A percentile compares a stretch with the other conserved stretches of the same genome.
Evolutionary conservation across 169 alveolate species (phyloP).

Genomic region (Plasmodium coatneyi): DNA sequence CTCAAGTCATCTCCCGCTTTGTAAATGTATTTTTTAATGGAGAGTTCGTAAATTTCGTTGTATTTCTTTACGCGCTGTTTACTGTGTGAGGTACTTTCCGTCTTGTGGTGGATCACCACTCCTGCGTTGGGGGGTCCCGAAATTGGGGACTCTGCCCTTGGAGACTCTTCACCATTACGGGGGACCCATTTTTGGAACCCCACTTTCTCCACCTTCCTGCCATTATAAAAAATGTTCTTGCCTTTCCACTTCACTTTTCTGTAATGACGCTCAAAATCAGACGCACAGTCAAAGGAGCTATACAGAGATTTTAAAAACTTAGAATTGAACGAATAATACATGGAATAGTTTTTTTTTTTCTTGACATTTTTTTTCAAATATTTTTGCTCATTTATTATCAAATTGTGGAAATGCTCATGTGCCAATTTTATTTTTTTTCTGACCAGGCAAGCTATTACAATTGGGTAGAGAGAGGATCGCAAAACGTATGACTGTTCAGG

Average conservation of each 20-base stretch:
- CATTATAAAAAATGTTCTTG: constrained; percentile 17
- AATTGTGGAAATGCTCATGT: constrained; percentile 31
- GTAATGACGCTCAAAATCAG: constrained; percentile 16
- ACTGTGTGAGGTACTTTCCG: neutral
- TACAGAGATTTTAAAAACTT: constrained; percentile 35
- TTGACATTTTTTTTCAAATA: constrained; percentile 33
- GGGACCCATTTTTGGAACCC: neutral
- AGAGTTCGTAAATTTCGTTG: constrained; percentile 50
- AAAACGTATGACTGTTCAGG: constrained; percentile 74
- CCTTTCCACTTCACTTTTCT: neutral
- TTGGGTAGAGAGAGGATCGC: constrained; percentile 68
- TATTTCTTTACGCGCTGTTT: constrained; percentile 28
- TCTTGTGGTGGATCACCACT: neutral
- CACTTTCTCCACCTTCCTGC: constrained; percentile 19
- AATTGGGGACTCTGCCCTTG: neutral
- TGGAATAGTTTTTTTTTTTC: constrained; percentile 25
- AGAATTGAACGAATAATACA: constrained; percentile 11
- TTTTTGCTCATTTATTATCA: constrained; percentile 54
- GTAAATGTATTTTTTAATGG: constrained; percentile 83
- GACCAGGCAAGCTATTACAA: constrained; percentile 67
- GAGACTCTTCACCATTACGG: neutral
- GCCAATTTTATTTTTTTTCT: constrained; percentile 53
- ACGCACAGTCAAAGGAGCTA: constrained; percentile 38
- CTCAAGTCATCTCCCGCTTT: constrained; percentile 97
- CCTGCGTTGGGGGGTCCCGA: neutral